A percentile compares a stretch with the other conserved stretches of the same genome.
Evolutionary conservation across 257 asterid genomes (phyloP).

Genomic region (Fraxinus excelsior): DNA sequence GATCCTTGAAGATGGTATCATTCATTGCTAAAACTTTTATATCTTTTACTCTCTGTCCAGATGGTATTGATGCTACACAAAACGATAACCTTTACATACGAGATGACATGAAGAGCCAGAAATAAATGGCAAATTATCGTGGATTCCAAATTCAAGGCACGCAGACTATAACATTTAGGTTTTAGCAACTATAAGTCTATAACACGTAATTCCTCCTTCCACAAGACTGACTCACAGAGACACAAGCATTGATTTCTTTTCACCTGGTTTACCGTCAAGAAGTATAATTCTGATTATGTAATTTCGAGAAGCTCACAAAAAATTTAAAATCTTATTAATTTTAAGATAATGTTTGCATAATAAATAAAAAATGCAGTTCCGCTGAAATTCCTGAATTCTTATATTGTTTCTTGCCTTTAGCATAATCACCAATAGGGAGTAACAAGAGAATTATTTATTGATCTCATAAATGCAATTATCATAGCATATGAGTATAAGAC

Average conservation of each 20-base stretch:
- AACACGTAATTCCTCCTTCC: slow-evolving; percentile 12
- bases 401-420: not conserved
- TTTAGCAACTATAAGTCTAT: not conserved
- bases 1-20: slow-evolving; percentile 32
- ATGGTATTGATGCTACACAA: slow-evolving; percentile 6
- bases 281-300: not conserved
- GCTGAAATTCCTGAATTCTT: not conserved
- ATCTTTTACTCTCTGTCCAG: slow-evolving; percentile 14
- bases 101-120: not conserved
- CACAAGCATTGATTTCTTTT: not conserved
- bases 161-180: not conserved
- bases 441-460: not conserved
- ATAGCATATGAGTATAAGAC: not conserved
- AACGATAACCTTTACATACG: slow-evolving; percentile 5
- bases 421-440: not conserved
- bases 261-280: not conserved
- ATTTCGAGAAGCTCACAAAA: not conserved
- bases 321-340: not conserved
- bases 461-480: not conserved
- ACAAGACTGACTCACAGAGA: not conserved
- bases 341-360: not conserved
- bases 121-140: not conserved
- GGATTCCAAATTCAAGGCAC: slow-evolving; percentile 11
- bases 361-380: not conserved
- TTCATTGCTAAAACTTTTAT: slow-evolving; percentile 40